Percentiles rank a stretch among this genome's conserved stretches.
Conservation (phyloP, 192 early-diverging fungal species). For the Backusella tarrabulga region DNA sequence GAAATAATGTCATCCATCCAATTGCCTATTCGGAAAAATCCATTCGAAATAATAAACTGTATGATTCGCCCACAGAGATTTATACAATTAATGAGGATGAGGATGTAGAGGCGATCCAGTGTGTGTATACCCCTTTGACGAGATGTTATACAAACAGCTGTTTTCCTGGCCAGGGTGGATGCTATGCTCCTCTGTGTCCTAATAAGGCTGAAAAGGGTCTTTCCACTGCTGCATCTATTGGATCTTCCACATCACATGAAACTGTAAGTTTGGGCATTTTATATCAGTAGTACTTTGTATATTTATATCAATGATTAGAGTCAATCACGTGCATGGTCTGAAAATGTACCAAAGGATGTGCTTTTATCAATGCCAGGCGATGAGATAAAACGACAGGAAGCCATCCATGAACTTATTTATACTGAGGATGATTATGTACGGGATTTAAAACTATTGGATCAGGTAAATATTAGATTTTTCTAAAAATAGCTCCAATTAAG, state of each 20-base stretch:
- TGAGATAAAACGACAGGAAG: conserved; percentile 88
- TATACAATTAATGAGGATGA: conserved; percentile 19
- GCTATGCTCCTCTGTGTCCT: conserved; percentile 36
- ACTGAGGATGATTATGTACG: conserved; percentile 94
- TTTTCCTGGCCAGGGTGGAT: conserved; percentile 21
- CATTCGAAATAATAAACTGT: conserved; percentile 24
- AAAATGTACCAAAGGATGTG: conserved; percentile 68
- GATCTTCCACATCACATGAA: conserved; percentile 8
- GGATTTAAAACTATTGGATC: conserved; percentile 82
- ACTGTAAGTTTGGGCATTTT: neutral
- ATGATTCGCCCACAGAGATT: conserved; percentile 30
- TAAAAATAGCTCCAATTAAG: conserved; percentile 30
- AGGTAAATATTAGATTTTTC: conserved; percentile 47
- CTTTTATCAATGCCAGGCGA: conserved; percentile 61
- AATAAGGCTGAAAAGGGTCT: neutral
- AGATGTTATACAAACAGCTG: conserved; percentile 70
- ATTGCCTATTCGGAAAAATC: conserved; percentile 38
- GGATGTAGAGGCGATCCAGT: conserved; percentile 47
- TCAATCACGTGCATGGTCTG: conserved; percentile 62
- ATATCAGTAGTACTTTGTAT: neutral
- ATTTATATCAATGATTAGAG: conserved; percentile 11
- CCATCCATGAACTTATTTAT: conserved; percentile 88
- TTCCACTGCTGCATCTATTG: neutral
- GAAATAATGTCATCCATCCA: conserved; percentile 22
- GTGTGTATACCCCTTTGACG: conserved; percentile 86